Evolutionary conservation across 2,329 filamentous ascomycete genomes (phyloP).

Genomic region (Arthrobotrys entomopaga): DNA sequence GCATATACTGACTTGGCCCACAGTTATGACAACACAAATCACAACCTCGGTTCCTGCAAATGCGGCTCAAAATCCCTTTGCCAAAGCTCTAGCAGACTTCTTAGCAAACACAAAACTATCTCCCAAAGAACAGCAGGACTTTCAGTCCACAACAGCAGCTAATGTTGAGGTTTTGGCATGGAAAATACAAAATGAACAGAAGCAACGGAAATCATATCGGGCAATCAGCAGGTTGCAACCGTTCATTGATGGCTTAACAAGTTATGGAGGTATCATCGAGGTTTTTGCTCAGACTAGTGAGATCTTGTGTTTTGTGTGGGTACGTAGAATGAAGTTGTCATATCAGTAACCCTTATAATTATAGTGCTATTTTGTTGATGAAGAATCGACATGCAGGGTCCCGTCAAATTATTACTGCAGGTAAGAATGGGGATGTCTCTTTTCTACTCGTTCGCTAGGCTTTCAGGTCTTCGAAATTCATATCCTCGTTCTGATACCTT

Average conservation of each 20-base stretch:
- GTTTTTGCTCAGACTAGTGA: conserved; percentile 40
- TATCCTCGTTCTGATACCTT: background rate
- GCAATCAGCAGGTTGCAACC: conserved; percentile 14
- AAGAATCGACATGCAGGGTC: conserved; percentile 2
- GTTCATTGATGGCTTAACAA: conserved; percentile 20
- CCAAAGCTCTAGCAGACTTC: too few species aligned
- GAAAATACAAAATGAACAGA: conserved; percentile 14
- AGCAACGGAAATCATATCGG: conserved; percentile 4
- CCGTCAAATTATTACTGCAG: conserved; percentile 24
- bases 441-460: background rate
- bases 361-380: background rate
- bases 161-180: conserved; percentile 10
- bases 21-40: too few species aligned
- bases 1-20: too few species aligned
- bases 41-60: too few species aligned
- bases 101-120: too few species aligned
- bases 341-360: background rate
- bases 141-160: background rate
- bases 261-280: conserved; percentile 20
- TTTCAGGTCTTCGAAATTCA: background rate
- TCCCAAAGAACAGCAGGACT: background rate
- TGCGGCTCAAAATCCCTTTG: too few species aligned
- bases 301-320: conserved; percentile 29
- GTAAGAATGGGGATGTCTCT: background rate
- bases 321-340: conserved; percentile 5